Evolutionary conservation across 129 eudicot species (phyloP), one percentile per base, ranked within the genome.

Genomic region (Smallanthus sonchifolius): DNA sequence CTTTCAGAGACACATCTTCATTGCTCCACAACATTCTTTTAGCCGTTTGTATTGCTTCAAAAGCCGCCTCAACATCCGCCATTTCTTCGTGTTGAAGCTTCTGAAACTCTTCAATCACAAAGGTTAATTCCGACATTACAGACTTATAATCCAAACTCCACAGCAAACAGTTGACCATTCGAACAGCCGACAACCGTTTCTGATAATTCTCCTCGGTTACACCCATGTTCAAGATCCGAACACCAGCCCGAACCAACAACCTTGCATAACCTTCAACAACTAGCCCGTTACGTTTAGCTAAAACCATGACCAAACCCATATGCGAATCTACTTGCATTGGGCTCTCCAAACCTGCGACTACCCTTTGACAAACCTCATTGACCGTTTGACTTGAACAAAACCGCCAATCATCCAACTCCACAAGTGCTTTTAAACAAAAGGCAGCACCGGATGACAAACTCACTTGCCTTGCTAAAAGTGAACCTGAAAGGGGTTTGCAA

Each of bases 211-310:
- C 65, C 34, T 55, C 61, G 5, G 35, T 55, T 55, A 55, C 34
- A 20, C 62, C 62, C 39, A 11, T 32, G 17, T 11, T 32, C 38
- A 59, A 13, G 3, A 59, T 30, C 16, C 16, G 16, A 10, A 59
- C 65, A 10, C 65, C 39, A 1, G 65, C 40, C 17, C 34, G 65
- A 30, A 59, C 65, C 65, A 59, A 59, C 65, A 59, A 30, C 32
- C 65, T 59, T 59, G 65, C 65, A 28, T 59, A 59, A 10, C 65
- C 65, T 59, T 59, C 65, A 59, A 59, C 37, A 59, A 30, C 65
- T 59, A 59, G 30, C 4, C 39, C 9, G 39, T 59, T 59, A 59
- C 14, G 17, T 59, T 59, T 30, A 11, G 39, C 17, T 20, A 59
- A 59, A 30, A 39, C 65, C 40, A 30, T 59, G 39, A 59, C 65